Evolutionary conservation across 164 flowering plant species (phyloP), one percentile per base, ranked within the genome.

Genomic region (Berberis vulgaris): DNA sequence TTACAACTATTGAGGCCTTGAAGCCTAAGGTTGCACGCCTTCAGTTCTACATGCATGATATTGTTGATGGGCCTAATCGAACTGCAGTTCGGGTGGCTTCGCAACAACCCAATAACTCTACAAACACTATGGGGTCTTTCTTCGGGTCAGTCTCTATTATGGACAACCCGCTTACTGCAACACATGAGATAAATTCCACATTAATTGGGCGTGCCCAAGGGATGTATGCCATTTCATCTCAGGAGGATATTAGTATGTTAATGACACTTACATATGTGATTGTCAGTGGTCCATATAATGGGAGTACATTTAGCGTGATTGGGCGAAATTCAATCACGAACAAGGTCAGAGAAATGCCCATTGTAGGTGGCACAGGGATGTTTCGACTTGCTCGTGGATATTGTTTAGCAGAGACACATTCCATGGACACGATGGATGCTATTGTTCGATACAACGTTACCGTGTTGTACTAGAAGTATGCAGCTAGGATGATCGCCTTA

Each of bases 351-450:
- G 83, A 80, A 63, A 69, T 80, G 81, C 77, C 83, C 40, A 66
- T 80, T 4, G 71, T 80, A 11, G 83, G 83, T 26, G 83, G 83
- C 11, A 75, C 77, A 0, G 83, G 83, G 62, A 38, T 65, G 41
- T 77, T 80, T 57, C 67, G 81, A 60, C 62, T 77, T 5, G 81
- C 77, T 39, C 71, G 77, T 1, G 83, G 81, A 5, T 77, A 75
- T 56, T 70, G 74, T 67, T 59, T 69, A n/a, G 77, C 74, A 0
- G 52, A 41, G 45, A 76, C 79, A 2, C 62, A 54, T 42, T 69
- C 74, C 5, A 6, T 49, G 41, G 4, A 50, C 3, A 54, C 61
- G 47, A 54, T 66, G 49, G 68, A 65, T 49, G 77, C 79, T 1
- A 70, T 79, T 42, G 58, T 79, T 1, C 72, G 70, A 64, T 79